Evolutionary conservation across 768 basidiomycete genomes (phyloP), one percentile per base, ranked within the genome.

Genomic region (Hericium coralloides): DNA sequence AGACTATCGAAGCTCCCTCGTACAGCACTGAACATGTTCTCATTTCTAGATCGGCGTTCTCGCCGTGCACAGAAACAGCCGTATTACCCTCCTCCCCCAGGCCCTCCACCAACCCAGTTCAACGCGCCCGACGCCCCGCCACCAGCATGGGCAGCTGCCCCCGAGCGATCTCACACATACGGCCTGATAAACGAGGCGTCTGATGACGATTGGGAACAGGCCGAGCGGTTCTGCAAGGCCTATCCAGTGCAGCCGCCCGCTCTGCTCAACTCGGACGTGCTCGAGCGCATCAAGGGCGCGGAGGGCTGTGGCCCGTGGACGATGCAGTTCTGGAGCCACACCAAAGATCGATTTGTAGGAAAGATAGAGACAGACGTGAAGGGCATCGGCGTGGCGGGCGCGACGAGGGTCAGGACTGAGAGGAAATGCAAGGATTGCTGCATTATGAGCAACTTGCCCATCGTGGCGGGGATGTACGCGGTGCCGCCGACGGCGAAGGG

Each of bases 71-170:
- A 26, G 25, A 14, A 49, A 22, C 20, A 26, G 48, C 48, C 15
- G 22, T 20, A 49, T 5, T 49, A 22, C 20, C 48, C 48, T 15
- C 51, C 51, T 3, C 51, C 51, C 12, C 51, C 51, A 7, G 51
- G 51, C 17, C 51, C 51, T 14, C 51, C 51, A 5, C 51, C 51
- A 17, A 12, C 25, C n/a, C 51, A 38, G 8, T 23, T 37, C 22
- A 1, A 50, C 2, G n/a, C 38, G n/a, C 0, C 56, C 48, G 20
- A 25, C 50, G 18, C 51, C 2, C 31, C 58, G 8, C 82, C 80
- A 5, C 84, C 84, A 4, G 69, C 67, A 38, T 85, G 85, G 85
- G 71, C 78, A 1, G 74, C 85, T 15, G 83, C 85, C 0, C 77
- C 79, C 2, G 85, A 85, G 63, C 58, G 55, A 17, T 74, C 77